These are phyloP conservation scores for Phytophthora citrophthora DNA, from an alignment of 352 stramenopile species.

Conservation along the genomic window DNA sequence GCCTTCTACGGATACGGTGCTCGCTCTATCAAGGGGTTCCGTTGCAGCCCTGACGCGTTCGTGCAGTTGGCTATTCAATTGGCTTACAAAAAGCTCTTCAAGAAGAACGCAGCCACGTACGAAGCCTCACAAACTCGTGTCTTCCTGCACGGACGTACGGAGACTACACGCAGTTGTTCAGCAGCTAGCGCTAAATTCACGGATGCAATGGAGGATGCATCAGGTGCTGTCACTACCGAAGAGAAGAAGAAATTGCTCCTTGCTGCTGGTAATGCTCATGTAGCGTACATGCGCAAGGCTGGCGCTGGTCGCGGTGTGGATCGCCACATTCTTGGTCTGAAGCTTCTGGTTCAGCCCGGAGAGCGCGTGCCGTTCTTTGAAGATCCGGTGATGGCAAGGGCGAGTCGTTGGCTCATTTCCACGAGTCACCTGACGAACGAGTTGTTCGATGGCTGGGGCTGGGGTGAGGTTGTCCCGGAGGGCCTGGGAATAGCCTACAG, in stretches of 20 bases:
- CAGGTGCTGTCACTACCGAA: slow-evolving; percentile 24
- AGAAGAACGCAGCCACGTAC: slow-evolving; percentile 87
- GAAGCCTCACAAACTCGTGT: slow-evolving; percentile 94
- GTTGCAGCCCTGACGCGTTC: slow-evolving; percentile 94
- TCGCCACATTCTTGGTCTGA: slow-evolving; percentile 94
- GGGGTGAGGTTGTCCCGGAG: slow-evolving; percentile 82
- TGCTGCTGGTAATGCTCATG: slow-evolving; percentile 53
- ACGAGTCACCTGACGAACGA: slow-evolving; percentile 86
- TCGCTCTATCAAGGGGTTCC: slow-evolving; percentile 89
- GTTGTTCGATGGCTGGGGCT: slow-evolving; percentile 85
- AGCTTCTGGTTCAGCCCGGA: slow-evolving; percentile 52
- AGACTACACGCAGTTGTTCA: slow-evolving; percentile 89
- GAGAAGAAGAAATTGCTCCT: slow-evolving; percentile 58
- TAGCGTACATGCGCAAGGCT: slow-evolving; percentile 77
- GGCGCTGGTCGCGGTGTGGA: slow-evolving; percentile 89
- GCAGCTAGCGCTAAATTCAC: slow-evolving; percentile 84
- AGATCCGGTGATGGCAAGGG: slow-evolving; percentile 65
- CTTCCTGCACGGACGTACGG: slow-evolving; percentile 96
- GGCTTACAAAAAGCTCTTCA: slow-evolving; percentile 83
- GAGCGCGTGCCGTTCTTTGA: slow-evolving; percentile 77
- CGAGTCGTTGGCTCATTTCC: slow-evolving; percentile 82
- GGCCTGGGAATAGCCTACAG: slow-evolving; percentile 84
- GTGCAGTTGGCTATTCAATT: slow-evolving; percentile 97
- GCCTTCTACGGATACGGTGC: slow-evolving; percentile 91
- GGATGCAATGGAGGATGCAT: slow-evolving; percentile 78